Base-by-base conservation (phyloP, 208 protist genomes). In the Wallacemonas rigidus region DNA sequence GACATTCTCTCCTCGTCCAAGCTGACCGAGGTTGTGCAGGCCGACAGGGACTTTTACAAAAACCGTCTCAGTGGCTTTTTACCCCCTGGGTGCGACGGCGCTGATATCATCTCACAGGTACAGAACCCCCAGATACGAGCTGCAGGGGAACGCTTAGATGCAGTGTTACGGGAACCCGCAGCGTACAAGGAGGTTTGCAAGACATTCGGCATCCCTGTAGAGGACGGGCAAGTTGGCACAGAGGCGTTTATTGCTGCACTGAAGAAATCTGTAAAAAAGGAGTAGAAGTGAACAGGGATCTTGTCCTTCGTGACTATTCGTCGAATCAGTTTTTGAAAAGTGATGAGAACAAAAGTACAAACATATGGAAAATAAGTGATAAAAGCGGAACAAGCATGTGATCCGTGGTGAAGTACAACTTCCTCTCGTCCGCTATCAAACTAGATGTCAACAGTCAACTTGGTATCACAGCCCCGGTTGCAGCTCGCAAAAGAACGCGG, bases 61-160 rank as follows among this genome's bases (percentile, higher is more conserved):
- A 71, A 53, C 39, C 80, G 78, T 47, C 67, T 96, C 3, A 57
- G 75, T 36, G 69, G 63, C 1, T 72, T 83, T 51, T 69, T 94
- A 35, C 86, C 89, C 3, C 71, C 72, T 57, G 79, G 75, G 2
- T 74, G 78, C 57, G 50, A 78, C 14, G 72, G 75, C 14, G 63
- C 69, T 6, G 79, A 87, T 45, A 68, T 96, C 55, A 53, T 92
- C 8, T 78, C 78, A 40, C 78, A 94, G 47, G 78, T 96, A 1
- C 82, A 86, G 56, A 91, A 89, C 67, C 81, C 87, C 35, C 89
- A 93, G 47, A 81, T 93, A 45, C 80, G 63, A 1, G 61, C 80
- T 14, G 77, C 87, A 9, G 83, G 80, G 2, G 64, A 70, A 3
- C 62, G 69, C 58, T 69, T 96, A 8, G 76, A 85, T 39, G 67